Conservation (phyloP, 495 filamentous ascomycete genomes). For the Penicillium paxilli region DNA sequence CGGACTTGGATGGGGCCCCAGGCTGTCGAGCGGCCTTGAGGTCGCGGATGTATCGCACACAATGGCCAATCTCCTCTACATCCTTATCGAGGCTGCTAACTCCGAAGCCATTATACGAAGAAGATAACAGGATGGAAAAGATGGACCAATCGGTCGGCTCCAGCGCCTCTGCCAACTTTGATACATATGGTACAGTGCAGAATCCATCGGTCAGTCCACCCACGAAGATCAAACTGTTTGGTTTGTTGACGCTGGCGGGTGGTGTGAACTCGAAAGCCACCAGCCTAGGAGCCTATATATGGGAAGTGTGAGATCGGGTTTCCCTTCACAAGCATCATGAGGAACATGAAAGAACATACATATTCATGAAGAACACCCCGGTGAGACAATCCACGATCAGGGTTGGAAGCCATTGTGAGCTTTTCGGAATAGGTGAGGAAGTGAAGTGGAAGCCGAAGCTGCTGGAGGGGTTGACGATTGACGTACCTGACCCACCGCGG, state of each 20-base stretch:
- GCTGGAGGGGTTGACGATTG: slow-evolving; percentile 6
- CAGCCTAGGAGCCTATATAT: slow-evolving; percentile 48
- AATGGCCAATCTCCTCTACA: slow-evolving; percentile 67
- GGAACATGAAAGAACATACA: slow-evolving; percentile 20
- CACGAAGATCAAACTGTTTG: slow-evolving; percentile 78
- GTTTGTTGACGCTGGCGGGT: slow-evolving; percentile 27
- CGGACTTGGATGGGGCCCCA: slow-evolving; percentile 31
- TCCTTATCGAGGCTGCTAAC: slow-evolving; percentile 66
- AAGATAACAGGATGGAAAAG: slow-evolving; percentile 59
- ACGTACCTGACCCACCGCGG: slow-evolving; percentile 16
- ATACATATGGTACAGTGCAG: slow-evolving; percentile 63
- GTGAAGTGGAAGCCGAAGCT: background rate
- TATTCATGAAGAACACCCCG: slow-evolving; percentile 41
- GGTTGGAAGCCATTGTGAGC: slow-evolving; percentile 12
- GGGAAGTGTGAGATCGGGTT: slow-evolving; percentile 1
- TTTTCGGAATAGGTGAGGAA: too few species aligned
- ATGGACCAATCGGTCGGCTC: slow-evolving; percentile 62
- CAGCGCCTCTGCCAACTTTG: slow-evolving; percentile 53
- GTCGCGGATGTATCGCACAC: slow-evolving; percentile 70
- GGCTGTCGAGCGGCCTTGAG: slow-evolving; percentile 26
- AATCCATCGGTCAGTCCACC: slow-evolving; percentile 83
- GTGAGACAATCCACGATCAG: slow-evolving; percentile 19
- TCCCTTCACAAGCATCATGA: background rate
- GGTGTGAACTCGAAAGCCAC: slow-evolving; percentile 59
- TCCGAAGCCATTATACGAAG: slow-evolving; percentile 74